Evolutionary conservation across 2,329 filamentous ascomycete species (phyloP).

Genomic region (Pseudofabraea citricarpa): DNA sequence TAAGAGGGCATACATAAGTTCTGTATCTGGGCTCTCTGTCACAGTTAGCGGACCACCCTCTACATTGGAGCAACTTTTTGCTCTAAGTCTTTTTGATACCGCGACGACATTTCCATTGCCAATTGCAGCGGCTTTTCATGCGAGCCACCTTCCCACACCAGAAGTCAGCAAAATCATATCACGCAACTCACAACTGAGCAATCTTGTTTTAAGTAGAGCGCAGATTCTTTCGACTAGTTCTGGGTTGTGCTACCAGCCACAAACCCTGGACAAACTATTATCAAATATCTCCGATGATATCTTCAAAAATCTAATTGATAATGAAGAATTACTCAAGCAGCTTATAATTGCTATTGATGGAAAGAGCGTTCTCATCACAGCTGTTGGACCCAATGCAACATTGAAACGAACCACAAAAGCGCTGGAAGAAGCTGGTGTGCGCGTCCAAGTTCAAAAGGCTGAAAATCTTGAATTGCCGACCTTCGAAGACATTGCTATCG

Average conservation of each 20-base stretch:
- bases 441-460: background rate
- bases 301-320: constrained; percentile 12
- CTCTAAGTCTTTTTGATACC: background rate
- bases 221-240: background rate
- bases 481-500: constrained; percentile 58
- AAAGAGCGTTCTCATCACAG: background rate
- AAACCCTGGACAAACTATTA: constrained; percentile 9
- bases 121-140: constrained; percentile 17
- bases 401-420: constrained; percentile 29
- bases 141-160: constrained; percentile 14
- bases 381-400: background rate
- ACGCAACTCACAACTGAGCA: background rate
- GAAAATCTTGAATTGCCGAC: background rate
- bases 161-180: constrained; percentile 4
- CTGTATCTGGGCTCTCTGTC: background rate
- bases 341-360: background rate
- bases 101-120: background rate
- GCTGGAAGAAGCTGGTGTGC: too few species aligned
- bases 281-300: constrained; percentile 13
- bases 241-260: too few species aligned
- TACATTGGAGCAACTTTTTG: constrained; percentile 2
- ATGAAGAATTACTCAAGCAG: background rate
- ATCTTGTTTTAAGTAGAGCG: background rate
- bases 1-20: constrained; percentile 5
- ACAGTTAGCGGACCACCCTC: constrained; percentile 9